These are phyloP conservation scores for Juncus inflexus DNA, from an alignment of 176 grass and related monocot genomes.

Conservation along the genomic window DNA sequence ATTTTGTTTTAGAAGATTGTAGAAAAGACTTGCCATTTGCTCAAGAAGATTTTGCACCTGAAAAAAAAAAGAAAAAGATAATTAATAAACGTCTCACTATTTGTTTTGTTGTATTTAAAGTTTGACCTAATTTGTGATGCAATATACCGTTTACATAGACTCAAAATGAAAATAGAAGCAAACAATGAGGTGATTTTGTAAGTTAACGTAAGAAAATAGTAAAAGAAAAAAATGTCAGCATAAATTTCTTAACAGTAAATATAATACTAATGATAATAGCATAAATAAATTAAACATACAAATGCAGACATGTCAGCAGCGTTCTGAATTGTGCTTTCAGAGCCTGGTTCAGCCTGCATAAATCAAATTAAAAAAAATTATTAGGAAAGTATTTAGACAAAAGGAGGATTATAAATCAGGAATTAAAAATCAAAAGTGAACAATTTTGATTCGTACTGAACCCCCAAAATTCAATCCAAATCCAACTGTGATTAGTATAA, in stretches of 20 bases:
- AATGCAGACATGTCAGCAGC: constrained; percentile 78
- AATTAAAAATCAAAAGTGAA: no score
- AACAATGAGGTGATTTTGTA: no score
- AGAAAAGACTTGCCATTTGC: constrained; percentile 61
- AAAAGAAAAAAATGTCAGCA: background rate
- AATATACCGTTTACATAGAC: background rate
- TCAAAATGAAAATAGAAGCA: background rate
- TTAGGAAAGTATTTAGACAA: no score
- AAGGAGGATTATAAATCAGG: no score
- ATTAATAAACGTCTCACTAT: constrained; percentile 14
- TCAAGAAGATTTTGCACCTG: constrained; percentile 91
- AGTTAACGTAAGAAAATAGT: background rate
- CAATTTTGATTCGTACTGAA: no score
- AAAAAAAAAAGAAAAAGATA: constrained; percentile 17
- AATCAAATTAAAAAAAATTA: constrained; percentile 7
- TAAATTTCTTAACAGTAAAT: background rate
- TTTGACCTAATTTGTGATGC: no score
- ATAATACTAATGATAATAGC: background rate
- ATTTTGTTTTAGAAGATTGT: background rate
- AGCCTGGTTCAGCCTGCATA: constrained; percentile 51
- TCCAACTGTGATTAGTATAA: no score
- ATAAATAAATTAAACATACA: constrained; percentile 35
- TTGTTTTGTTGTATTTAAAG: no score
- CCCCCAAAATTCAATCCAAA: no score
- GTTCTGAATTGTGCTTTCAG: constrained; percentile 56